A percentile compares a stretch with the other conserved stretches of the same genome.
phyloP scores from a whole-genome alignment of 495 filamentous ascomycete genomes.

The Hypoxylon fragiforme region DNA sequence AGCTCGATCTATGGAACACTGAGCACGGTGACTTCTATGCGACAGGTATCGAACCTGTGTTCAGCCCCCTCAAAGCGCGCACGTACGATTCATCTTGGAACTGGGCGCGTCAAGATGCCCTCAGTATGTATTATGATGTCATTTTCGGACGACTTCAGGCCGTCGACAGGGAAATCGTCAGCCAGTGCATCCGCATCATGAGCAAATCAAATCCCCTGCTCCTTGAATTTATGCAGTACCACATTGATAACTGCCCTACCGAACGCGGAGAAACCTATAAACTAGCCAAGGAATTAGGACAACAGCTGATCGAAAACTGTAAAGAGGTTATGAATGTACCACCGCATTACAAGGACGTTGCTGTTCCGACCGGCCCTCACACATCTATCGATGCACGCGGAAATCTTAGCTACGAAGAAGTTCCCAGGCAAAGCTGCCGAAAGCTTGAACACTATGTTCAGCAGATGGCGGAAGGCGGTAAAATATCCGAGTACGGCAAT shows the following conservation, averaged over 20 bases:
- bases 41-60: constrained; percentile 88
- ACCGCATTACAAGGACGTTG: constrained; percentile 94
- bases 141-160: constrained; percentile 93
- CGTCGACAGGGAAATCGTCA: constrained; percentile 97
- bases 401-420: constrained; percentile 86
- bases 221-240: constrained; percentile 99
- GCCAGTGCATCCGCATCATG: constrained; percentile 98
- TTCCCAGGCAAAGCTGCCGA: constrained; percentile 83
- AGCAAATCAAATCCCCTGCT: constrained; percentile 95
- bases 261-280: constrained; percentile 96
- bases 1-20: constrained; percentile 90
- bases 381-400: constrained; percentile 88
- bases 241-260: constrained; percentile 98
- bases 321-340: constrained; percentile 81
- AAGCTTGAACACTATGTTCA: constrained; percentile 98
- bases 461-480: constrained; percentile 98
- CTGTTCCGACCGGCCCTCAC: constrained; percentile 85
- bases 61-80: constrained; percentile 89
- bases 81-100: constrained; percentile 99
- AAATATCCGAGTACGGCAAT: constrained; percentile 98
- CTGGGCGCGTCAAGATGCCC: constrained; percentile 95
- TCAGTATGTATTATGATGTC: constrained; percentile 99
- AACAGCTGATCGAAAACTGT: constrained; percentile 96
- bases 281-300: constrained; percentile 92
- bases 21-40: constrained; percentile 98